Evolutionary conservation across 2,329 filamentous ascomycete genomes (phyloP).

Genomic region (Calonectria honghensis): DNA sequence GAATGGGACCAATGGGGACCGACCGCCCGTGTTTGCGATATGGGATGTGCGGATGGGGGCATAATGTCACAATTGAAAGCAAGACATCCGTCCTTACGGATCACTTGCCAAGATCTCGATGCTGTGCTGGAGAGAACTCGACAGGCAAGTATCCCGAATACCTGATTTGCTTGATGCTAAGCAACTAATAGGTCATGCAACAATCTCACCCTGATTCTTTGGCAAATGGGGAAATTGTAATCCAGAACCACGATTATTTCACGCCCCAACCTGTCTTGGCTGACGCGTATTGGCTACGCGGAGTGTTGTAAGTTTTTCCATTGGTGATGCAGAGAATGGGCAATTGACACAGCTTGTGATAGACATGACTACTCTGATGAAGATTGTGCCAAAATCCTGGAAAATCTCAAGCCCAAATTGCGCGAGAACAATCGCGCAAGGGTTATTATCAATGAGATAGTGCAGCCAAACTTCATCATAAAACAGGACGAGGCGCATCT

Average conservation of each 20-base stretch:
- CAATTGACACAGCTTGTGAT: background rate
- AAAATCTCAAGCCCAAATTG: background rate
- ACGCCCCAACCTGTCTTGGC: background rate
- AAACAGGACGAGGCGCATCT: background rate
- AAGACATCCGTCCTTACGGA: background rate
- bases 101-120: background rate
- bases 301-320: background rate
- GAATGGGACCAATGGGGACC: slow-evolving; percentile 7
- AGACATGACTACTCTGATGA: slow-evolving; percentile 7
- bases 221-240: background rate
- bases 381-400: background rate
- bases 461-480: background rate
- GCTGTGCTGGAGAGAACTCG: background rate
- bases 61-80: slow-evolving; percentile 2
- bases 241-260: background rate
- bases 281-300: background rate
- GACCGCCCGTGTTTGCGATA: background rate
- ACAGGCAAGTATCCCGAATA: background rate
- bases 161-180: background rate
- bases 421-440: background rate
- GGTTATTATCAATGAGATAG: background rate
- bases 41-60: slow-evolving; percentile 8
- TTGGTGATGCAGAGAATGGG: background rate
- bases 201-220: background rate
- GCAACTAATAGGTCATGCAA: background rate